Conservation (phyloP, 148 eudicot genomes). For the Fagopyrum esculentum region DNA sequence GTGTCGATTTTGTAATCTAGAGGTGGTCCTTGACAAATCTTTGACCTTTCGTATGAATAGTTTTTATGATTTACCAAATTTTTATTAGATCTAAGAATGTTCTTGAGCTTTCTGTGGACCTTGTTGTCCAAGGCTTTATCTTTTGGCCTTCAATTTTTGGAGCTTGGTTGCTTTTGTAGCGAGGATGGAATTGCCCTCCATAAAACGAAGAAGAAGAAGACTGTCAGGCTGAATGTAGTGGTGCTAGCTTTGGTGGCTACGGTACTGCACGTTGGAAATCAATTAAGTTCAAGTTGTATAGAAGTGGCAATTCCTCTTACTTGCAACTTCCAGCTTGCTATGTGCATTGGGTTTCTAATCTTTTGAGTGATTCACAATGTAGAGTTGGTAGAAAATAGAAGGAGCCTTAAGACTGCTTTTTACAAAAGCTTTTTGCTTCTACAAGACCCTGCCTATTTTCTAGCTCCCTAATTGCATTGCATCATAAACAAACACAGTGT, state of each 20-base stretch:
- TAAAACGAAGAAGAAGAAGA: not conserved
- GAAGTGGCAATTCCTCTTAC: not conserved
- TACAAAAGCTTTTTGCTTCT: not conserved
- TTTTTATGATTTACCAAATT: not conserved
- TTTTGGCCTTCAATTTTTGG: not conserved
- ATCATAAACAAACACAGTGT: not conserved
- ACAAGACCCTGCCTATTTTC: not conserved
- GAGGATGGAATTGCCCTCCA: not conserved
- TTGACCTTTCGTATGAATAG: not conserved
- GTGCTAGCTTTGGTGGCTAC: not conserved
- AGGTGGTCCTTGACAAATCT: not conserved
- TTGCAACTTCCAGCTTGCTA: not conserved
- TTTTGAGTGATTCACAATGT: not conserved
- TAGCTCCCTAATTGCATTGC: not conserved
- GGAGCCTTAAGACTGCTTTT: not conserved
- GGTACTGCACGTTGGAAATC: not conserved
- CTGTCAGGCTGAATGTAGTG: not conserved
- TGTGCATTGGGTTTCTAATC: no score
- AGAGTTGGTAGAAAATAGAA: not conserved
- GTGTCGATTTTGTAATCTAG: not conserved
- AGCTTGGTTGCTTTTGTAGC: no score
- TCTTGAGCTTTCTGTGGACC: not conserved
- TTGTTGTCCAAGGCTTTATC: not conserved
- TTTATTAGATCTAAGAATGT: not conserved
- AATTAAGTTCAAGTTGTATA: not conserved